Evolutionary conservation across 1,284 basidiomycete species (phyloP).

Genomic region (Ceratobasidium sp.): DNA sequence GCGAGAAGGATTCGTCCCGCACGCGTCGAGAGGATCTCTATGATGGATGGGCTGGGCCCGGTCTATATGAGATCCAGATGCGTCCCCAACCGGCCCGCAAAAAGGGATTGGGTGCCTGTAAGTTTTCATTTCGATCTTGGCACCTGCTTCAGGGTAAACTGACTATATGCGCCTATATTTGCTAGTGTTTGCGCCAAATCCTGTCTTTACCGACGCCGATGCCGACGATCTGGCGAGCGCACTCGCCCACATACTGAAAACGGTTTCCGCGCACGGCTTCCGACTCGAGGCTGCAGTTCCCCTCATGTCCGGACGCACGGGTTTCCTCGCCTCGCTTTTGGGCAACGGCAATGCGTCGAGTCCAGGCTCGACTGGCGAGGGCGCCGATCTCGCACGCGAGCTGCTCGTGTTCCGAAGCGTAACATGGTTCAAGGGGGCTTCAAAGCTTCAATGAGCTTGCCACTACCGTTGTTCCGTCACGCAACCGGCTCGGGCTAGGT

Average conservation of each 20-base stretch:
- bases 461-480: background rate
- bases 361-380: slow-evolving; percentile 19
- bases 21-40: slow-evolving; percentile 20
- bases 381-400: slow-evolving; percentile 33
- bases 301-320: slow-evolving; percentile 18
- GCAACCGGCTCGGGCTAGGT: slow-evolving; percentile 2
- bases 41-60: slow-evolving; percentile 33
- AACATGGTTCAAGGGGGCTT: slow-evolving; percentile 27
- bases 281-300: slow-evolving; percentile 32
- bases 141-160: background rate
- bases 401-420: slow-evolving; percentile 36
- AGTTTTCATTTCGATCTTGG: slow-evolving; percentile 1
- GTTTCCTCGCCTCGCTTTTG: slow-evolving; percentile 31
- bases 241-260: slow-evolving; percentile 34
- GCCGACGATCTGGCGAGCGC: slow-evolving; percentile 35
- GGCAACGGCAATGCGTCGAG: background rate
- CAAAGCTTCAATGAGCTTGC: slow-evolving; percentile 1
- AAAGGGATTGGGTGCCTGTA: slow-evolving; percentile 30
- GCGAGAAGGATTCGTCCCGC: slow-evolving; percentile 30
- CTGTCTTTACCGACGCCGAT: slow-evolving; percentile 27
- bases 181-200: slow-evolving; percentile 16
- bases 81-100: slow-evolving; percentile 21
- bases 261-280: slow-evolving; percentile 34
- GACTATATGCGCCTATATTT: slow-evolving; percentile 32
- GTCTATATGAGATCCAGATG: slow-evolving; percentile 33